phyloP scores from a whole-genome alignment of 768 basidiomycete genomes.

The Panellus pusillus region DNA sequence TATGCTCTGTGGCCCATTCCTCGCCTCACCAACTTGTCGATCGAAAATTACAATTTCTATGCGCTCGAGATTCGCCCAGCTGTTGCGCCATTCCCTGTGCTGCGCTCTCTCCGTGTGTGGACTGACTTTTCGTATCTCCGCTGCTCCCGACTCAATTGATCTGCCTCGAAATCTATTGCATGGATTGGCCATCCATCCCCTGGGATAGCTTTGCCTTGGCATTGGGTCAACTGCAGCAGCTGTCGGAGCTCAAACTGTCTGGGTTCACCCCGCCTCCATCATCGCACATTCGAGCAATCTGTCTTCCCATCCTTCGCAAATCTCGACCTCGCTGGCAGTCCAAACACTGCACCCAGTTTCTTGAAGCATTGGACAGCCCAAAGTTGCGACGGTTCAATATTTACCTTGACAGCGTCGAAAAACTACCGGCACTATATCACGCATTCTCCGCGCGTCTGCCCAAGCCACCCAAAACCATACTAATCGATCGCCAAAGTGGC shows the following conservation, averaged over 20 bases:
- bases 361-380: background rate
- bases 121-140: background rate
- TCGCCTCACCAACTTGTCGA: background rate
- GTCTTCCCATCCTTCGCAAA: background rate
- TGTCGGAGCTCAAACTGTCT: background rate
- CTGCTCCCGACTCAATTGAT: background rate
- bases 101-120: background rate
- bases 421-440: background rate
- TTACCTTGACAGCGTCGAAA: background rate
- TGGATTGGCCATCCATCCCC: background rate
- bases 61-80: background rate
- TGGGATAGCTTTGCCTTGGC: background rate
- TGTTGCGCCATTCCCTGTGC: background rate
- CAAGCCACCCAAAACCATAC: slow-evolving; percentile 1
- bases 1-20: background rate
- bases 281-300: background rate
- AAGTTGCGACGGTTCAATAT: background rate
- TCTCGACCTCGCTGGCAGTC: background rate
- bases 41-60: background rate
- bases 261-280: background rate
- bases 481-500: background rate
- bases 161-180: background rate
- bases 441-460: background rate
- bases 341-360: background rate
- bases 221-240: background rate